Evolutionary conservation across 116 monocot genomes (phyloP).

Genomic region (Papilionanthe hybrid): DNA sequence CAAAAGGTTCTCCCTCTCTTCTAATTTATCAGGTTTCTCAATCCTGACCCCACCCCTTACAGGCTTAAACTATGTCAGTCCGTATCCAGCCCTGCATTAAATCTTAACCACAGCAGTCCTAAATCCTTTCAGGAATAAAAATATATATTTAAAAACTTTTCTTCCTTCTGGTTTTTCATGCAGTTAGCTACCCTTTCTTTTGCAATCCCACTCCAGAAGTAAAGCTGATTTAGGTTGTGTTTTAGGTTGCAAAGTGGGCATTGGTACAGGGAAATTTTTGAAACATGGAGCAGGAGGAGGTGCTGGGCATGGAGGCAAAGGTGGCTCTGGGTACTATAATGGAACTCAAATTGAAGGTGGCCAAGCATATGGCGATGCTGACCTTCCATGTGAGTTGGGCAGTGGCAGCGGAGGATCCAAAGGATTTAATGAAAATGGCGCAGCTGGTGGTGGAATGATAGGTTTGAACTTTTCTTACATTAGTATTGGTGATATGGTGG

Average conservation of each 20-base stretch:
- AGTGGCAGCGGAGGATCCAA: conserved; percentile 72
- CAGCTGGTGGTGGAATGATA: conserved; percentile 91
- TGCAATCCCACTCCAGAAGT: not conserved
- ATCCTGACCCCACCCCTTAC: not conserved
- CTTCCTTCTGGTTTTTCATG: not conserved
- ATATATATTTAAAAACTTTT: not conserved
- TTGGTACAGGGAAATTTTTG: conserved; percentile 70
- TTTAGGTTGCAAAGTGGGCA: conserved; percentile 88
- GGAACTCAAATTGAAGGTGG: conserved; percentile 69
- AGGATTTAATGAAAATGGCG: conserved; percentile 35
- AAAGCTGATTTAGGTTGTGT: not conserved
- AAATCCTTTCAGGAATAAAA: not conserved
- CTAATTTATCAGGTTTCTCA: not conserved
- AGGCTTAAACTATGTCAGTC: not conserved
- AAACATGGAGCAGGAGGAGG: conserved; percentile 85
- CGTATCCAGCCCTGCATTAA: no score
- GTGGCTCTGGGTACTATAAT: conserved; percentile 81
- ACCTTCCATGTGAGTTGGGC: conserved; percentile 92
- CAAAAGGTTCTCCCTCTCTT: not conserved
- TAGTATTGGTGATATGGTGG: not conserved
- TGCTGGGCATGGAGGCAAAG: conserved; percentile 91
- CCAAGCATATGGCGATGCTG: conserved; percentile 65
- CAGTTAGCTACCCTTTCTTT: not conserved
- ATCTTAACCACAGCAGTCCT: not conserved
- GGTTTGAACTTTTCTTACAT: conserved; percentile 37